Percentiles rank a stretch among this genome's conserved stretches.
Evolutionary conservation across 2,329 filamentous ascomycete species (phyloP).

Genomic region (Xylariomycetidae sp.): DNA sequence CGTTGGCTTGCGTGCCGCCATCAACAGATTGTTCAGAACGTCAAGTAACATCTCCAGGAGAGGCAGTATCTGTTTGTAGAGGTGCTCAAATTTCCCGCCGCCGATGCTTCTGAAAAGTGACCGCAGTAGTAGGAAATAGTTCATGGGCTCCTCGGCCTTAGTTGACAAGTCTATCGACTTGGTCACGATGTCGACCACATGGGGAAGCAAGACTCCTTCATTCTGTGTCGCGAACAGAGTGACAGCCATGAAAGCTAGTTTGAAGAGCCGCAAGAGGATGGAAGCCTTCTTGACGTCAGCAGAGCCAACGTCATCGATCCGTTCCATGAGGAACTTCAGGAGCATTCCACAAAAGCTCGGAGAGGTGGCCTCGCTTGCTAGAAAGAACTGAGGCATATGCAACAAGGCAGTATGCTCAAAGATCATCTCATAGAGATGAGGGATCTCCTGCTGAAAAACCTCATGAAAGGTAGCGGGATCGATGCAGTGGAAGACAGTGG

Average conservation of each 20-base stretch:
- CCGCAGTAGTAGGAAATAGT: slow-evolving; percentile 90
- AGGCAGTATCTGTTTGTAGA: slow-evolving; percentile 97
- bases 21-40: slow-evolving; percentile 88
- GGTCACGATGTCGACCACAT: slow-evolving; percentile 95
- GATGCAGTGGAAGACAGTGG: slow-evolving; percentile 96
- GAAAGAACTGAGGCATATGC: slow-evolving; percentile 95
- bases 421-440: slow-evolving; percentile 93
- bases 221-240: slow-evolving; percentile 93
- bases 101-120: slow-evolving; percentile 96
- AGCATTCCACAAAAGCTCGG: slow-evolving; percentile 98
- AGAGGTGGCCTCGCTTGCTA: slow-evolving; percentile 97
- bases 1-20: slow-evolving; percentile 82
- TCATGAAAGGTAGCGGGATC: slow-evolving; percentile 98
- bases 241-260: slow-evolving; percentile 98
- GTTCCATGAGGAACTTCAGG: slow-evolving; percentile 92
- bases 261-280: slow-evolving; percentile 89
- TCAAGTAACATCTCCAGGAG: slow-evolving; percentile 96
- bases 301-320: slow-evolving; percentile 90
- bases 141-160: slow-evolving; percentile 94
- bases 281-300: slow-evolving; percentile 88
- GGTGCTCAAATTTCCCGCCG: slow-evolving; percentile 91
- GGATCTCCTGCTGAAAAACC: slow-evolving; percentile 96
- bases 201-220: slow-evolving; percentile 88
- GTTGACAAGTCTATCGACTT: slow-evolving; percentile 96
- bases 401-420: slow-evolving; percentile 92